Base-by-base conservation (phyloP, 2,329 filamentous ascomycete species). In the Colletotrichum lini region DNA sequence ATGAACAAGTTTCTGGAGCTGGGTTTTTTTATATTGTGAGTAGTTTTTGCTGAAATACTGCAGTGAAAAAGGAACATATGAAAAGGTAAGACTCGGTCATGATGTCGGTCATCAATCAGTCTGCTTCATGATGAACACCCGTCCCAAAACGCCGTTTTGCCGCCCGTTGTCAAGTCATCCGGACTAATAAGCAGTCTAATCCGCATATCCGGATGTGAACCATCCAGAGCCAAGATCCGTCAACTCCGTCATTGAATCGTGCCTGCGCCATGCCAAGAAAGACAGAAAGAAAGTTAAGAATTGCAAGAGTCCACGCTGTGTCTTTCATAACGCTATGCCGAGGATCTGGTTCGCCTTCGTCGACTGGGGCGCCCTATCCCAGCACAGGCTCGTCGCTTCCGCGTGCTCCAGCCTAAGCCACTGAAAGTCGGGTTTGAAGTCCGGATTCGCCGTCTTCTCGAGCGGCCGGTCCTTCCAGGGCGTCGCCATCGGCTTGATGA, bases 401-500 rank as follows among this genome's bases (percentile, higher is more conserved):
- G 30, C n/a, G 4, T 68, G 58, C 12, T 72, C 69, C 38, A 72
- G 53, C 10, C 60, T 63, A 21, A 72, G 47, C 69, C 69, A 69
- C 30, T 60, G 59, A 4, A 72, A 69, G 2, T 72, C 69, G 4
- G 65, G n/a, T 23, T 49, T 67, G 7, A 69, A 69, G 16, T 72
- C 69, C 3, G 69, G 53, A 10, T 63, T 60, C 16, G 40, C 52
- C 3, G 65, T 69, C 8, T 38, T 54, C 30, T 68, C 69, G 18
- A 63, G 50, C 21, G 53, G 69, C 15, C 49, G 45, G 23, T 69
- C 53, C 18, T 72, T 68, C 69, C 69, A 72, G 4, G 69, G 69
- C 12, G 69, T 72, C 16, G 69, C 69, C 69, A 72, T 69, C 21
- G 69, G 69, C 59, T 59, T 64, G 18, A 72, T 56, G 16, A 60